Evolutionary conservation across 345 rosid genomes (phyloP).

Genomic region (Eucalyptus sp.): DNA sequence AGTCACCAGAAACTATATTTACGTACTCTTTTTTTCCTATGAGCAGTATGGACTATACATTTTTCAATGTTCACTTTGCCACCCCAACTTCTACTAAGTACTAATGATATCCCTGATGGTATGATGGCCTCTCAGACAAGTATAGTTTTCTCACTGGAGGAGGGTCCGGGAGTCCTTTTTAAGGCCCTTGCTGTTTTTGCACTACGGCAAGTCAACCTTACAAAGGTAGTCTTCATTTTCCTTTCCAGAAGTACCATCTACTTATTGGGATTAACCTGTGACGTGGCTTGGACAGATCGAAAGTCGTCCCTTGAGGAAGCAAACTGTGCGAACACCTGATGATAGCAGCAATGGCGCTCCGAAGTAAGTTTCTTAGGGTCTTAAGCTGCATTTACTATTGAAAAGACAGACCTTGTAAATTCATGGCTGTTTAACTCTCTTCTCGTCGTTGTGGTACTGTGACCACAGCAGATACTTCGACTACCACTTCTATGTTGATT

Average conservation of each 20-base stretch:
- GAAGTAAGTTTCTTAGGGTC: constrained; percentile 21
- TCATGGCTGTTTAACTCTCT: neutral
- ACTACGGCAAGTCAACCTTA: constrained; percentile 76
- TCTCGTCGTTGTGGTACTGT: neutral
- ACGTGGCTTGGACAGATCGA: constrained; percentile 50
- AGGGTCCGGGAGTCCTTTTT: constrained; percentile 96
- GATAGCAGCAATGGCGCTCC: constrained; percentile 27
- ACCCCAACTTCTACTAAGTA: neutral
- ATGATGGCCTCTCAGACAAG: constrained; percentile 52
- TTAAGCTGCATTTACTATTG: neutral
- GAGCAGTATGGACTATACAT: neutral
- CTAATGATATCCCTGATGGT: neutral
- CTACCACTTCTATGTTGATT: constrained; percentile 91
- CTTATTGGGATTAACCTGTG: neutral
- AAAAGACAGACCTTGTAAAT: neutral
- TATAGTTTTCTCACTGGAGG: constrained; percentile 91
- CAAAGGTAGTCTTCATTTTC: constrained; percentile 35
- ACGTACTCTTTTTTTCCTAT: neutral
- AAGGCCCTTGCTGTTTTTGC: constrained; percentile 99
- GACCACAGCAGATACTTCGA: constrained; percentile 54
- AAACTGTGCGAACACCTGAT: constrained; percentile 53
- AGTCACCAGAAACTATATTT: neutral
- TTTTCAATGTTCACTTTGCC: neutral
- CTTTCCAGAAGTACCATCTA: neutral
- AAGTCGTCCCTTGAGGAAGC: constrained; percentile 85